Percentiles rank a stretch among this genome's conserved stretches.
Evolutionary conservation across 2,329 filamentous ascomycete species (phyloP).

Genomic region (Stachybotrys elegans): DNA sequence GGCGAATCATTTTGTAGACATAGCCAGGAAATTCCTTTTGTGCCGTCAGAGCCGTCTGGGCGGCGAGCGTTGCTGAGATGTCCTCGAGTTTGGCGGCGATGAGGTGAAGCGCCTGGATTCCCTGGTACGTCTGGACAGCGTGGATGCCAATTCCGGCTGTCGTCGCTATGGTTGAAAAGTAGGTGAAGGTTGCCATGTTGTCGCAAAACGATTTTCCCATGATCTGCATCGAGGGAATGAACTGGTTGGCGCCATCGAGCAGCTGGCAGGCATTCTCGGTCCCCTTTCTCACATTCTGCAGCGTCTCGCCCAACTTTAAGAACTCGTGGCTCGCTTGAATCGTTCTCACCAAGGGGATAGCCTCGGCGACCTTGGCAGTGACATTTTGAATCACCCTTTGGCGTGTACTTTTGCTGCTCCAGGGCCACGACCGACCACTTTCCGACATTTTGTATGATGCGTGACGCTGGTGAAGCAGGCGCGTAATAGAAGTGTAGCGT

Average conservation of each 20-base stretch:
- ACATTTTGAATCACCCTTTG: no score
- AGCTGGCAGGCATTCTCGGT: no score
- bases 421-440: no score
- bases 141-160: slow-evolving; percentile 27
- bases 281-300: no score
- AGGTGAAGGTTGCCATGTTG: slow-evolving; percentile 21
- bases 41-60: slow-evolving; percentile 29
- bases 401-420: no score
- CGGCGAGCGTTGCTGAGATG: slow-evolving; percentile 25
- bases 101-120: slow-evolving; percentile 27
- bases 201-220: slow-evolving; percentile 28
- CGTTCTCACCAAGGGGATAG: no score
- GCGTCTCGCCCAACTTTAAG: no score
- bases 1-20: slow-evolving; percentile 31
- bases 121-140: slow-evolving; percentile 29
- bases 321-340: no score
- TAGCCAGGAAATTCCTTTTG: slow-evolving; percentile 31
- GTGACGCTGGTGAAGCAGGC: no score
- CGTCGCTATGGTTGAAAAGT: slow-evolving; percentile 24
- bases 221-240: slow-evolving; percentile 27
- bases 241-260: slow-evolving; percentile 21
- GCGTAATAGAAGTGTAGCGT: no score
- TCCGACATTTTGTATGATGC: no score
- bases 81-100: slow-evolving; percentile 28
- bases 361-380: no score